Base-by-base conservation (phyloP, 2,329 filamentous ascomycete species). In the Fusarium ambrosium region DNA sequence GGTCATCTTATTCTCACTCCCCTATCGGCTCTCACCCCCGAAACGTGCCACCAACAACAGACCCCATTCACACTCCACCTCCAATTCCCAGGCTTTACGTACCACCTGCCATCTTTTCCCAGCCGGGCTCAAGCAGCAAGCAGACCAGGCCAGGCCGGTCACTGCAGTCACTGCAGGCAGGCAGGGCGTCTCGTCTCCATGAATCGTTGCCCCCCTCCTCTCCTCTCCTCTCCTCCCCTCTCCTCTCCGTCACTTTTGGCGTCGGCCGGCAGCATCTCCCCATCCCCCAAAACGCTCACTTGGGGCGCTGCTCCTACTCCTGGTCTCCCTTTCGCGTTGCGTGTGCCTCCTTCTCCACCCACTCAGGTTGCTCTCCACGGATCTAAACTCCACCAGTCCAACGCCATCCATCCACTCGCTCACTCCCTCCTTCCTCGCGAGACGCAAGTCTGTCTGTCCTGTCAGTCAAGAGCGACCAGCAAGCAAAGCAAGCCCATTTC, bases 31-130 rank as follows among this genome's bases (percentile, higher is more conserved):
- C 39, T 69, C 34, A 62, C 68, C 66, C 69, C 62, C 39, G 14
- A 56, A 56, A 72, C 71, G 68, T 71, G 68, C 71, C 68, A 74
- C 71, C 71, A 73, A 71, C 71, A 73, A 71, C 68, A 32, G 66
- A 59, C 62, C 61, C 29, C 65, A 45, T 58, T 66, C 66, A 73
- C n/a, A 71, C 53, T 65, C 60, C 68, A 72, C 43, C 56, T 51
- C 51, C 32, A 60, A 74, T 65, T 71, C 71, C 37, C 58, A 61
- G 48, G 59, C 27, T 48, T 62, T 69, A 59, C 56, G 56, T 59
- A 60, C 61, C 61, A 41, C 67, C 61, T 73, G 67, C 63, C 53
- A 68, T 27, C 29, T 68, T 61, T 61, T 61, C 37, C 37, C 34
- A 29, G 56, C 56, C 36, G 24, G 56, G 34, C 56, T n/a, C 10